phyloP scores from a whole-genome alignment of 768 basidiomycete species.

The Calocybe gangraenosa region DNA sequence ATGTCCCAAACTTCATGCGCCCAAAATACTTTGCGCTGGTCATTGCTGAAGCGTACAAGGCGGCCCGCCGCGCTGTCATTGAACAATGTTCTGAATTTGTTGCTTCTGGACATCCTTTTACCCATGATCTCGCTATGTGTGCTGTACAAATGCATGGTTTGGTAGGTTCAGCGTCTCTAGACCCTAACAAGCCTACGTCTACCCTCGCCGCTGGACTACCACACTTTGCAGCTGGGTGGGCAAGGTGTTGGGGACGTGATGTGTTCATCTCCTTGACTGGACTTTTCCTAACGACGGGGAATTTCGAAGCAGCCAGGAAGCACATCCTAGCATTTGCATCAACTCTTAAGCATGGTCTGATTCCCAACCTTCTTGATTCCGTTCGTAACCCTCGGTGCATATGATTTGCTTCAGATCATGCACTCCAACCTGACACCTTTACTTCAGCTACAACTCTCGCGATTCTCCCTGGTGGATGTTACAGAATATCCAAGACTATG shows the following conservation, averaged over 20 bases:
- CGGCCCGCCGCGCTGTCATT: constrained; percentile 74
- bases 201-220: constrained; percentile 93
- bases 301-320: constrained; percentile 76
- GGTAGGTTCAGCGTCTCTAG: constrained; percentile 87
- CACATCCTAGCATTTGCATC: constrained; percentile 94
- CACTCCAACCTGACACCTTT: neutral
- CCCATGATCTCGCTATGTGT: constrained; percentile 84
- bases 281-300: constrained; percentile 90
- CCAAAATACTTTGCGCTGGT: constrained; percentile 96
- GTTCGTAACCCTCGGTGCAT: constrained; percentile 74
- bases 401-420: neutral
- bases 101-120: constrained; percentile 80
- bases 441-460: constrained; percentile 82
- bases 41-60: constrained; percentile 89
- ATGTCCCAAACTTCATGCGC: constrained; percentile 81
- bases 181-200: constrained; percentile 63
- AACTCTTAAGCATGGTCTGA: constrained; percentile 91
- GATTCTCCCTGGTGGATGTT: constrained; percentile 99
- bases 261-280: constrained; percentile 93
- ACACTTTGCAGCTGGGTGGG: constrained; percentile 92
- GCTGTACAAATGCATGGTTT: constrained; percentile 88
- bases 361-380: constrained; percentile 94
- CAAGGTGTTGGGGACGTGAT: constrained; percentile 94
- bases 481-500: constrained; percentile 97
- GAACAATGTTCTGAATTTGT: constrained; percentile 91